Evolutionary conservation across 495 filamentous ascomycete genomes (phyloP), one percentile per base, ranked within the genome.

Genomic region (Neurospora sublineolata): DNA sequence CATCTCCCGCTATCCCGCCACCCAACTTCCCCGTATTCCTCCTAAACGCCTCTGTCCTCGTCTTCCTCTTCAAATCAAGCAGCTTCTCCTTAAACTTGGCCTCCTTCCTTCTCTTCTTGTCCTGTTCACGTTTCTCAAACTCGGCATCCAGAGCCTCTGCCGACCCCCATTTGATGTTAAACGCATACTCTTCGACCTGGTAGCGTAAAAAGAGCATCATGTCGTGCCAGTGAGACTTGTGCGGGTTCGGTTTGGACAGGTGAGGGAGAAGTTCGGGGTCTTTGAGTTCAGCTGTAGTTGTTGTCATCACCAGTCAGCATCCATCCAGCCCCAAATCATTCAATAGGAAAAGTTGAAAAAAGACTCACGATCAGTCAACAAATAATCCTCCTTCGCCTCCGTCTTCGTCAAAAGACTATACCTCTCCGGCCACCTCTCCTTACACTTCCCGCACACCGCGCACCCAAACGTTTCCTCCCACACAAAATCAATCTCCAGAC

Each of bases 201-300:
- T 89, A 97, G 1, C 96, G 90, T 10, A 99, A 84, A 78, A 92
- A 99, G 1, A 99, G 88, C 92, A 95, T 95, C 95, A 99, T 98
- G 82, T 95, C 93, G 76, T 97, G 94, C 93, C 93, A 99, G 40
- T 94, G 93, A 0, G 90, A 88, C 77, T 97, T 97, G 79, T 97
- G 94, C 23, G 95, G 95, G 77, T 99, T 99, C 6, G 96, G 95
- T 36, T 88, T 89, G 72, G 92, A 91, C 0, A 99, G 82, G 79
- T 93, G 93, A 1, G 95, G 95, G 4, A 99, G 84, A 11, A 99
- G 83, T 64, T 94, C 92, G 70, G 87, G 86, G 76, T 99, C 95
- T 72, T 88, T 89, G 3, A 98, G 84, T 77, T 97, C 94, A 58
- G 93, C 91, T 93, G 67, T 16, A 4, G 64, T 4, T 60, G 64